Base-by-base conservation (phyloP, 2,329 filamentous ascomycete genomes). In the Phyllosticta citribraziliensis region DNA sequence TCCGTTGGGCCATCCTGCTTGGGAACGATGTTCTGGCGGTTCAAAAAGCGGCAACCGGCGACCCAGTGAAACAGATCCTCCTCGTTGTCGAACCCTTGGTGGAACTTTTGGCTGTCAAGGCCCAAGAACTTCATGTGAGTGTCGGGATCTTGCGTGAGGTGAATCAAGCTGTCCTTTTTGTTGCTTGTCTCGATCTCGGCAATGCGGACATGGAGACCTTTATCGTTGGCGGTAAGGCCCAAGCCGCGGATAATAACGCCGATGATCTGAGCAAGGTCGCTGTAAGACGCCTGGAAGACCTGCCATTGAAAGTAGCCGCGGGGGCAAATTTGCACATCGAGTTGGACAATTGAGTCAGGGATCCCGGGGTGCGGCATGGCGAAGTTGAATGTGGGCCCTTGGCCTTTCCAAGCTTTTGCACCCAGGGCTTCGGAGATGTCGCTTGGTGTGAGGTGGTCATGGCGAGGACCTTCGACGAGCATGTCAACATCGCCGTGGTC, bases 401-500 rank as follows among this genome's bases (percentile, higher is more conserved):
- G 65, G 5, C 40, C 24, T 61, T 56, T 35, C 64, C 53, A 61
- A 67, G 58, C 2, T 66, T 64, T 40, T 0, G 86, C 84, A 2
- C 74, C 73, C 0, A 89, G 71, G 0, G 74, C 67, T 3, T 63
- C 62, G 1, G 70, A 71, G 9, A 85, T 67, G 1, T 67, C 65
- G 20, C 67, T 60, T 60, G 70, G 66, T 20, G 66, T 64, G 17
- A 70, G 55, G 8, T 53, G 55, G 8, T 53, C 24, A 9, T 30
- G 55, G 22, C 65, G 56, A 2, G 69, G 64, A 8, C 57, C 63
- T 60, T 67, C 74, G 1, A 89, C 79, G 1, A 91, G 72, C 62
- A 92, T 78, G 72, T 94, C 89, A 47, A 95, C 75, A 65, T 94
- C 90, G 20, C 89, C 90, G 67, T 84, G 81, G 66, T 85, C 82